These are phyloP conservation scores for sorghum (Sorghum bicolor) DNA, from an alignment of 176 grass and related monocot genomes.

Conservation along the genomic window Sorghum_bicolor_NCBIv3 NC_012876.2:59706501-59707000, in stretches of 20 bases:
- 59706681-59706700: too few species aligned
- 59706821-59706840: slow-evolving; percentile 53
- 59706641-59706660: not conserved
- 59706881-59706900: slow-evolving; percentile 53
- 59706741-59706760: too few species aligned
- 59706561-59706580: too few species aligned
- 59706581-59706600: too few species aligned
- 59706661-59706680: too few species aligned
- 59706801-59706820: slow-evolving; percentile 50
- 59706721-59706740: too few species aligned
- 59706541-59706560: too few species aligned
- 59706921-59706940: slow-evolving; percentile 42
- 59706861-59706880: slow-evolving; percentile 22
- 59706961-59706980: slow-evolving; percentile 46
- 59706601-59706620: not conserved
- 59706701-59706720: too few species aligned
- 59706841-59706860: slow-evolving; percentile 51
- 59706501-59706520: not conserved
- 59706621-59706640: not conserved
- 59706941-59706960: slow-evolving; percentile 37
- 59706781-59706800: not conserved
- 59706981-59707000: slow-evolving; percentile 45
- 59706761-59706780: too few species aligned
- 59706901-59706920: slow-evolving; percentile 37
- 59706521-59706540: not conserved